Percentiles rank a stretch among this genome's conserved stretches.
Evolutionary conservation across 208 protist genomes (phyloP).

Genomic region (Trypanosoma brucei): DNA sequence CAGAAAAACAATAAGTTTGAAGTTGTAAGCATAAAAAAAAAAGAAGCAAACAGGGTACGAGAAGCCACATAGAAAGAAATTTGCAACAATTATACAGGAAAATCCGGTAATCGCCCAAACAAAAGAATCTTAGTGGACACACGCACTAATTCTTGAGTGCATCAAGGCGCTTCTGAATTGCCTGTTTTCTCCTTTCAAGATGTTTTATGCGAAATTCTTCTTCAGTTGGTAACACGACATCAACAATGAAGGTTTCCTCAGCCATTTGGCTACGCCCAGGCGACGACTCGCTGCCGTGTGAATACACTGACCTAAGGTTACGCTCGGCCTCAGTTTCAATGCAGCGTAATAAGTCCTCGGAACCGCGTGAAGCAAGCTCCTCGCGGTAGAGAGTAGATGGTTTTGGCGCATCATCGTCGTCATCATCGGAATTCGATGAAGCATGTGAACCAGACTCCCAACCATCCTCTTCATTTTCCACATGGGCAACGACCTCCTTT

Average conservation of each 20-base stretch:
- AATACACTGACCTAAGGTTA: conserved; percentile 2
- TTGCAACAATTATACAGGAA: no score
- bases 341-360: conserved; percentile 27
- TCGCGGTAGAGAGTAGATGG: conserved; percentile 13
- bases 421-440: conserved; percentile 13
- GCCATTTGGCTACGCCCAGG: conserved; percentile 6
- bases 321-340: conserved; percentile 24
- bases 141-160: conserved; percentile 27
- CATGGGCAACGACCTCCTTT: not conserved
- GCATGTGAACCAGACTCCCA: conserved; percentile 1
- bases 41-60: no score
- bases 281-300: not conserved
- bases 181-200: conserved; percentile 22
- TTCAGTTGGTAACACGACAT: conserved; percentile 45
- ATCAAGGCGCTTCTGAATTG: conserved; percentile 35
- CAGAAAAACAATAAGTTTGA: no score
- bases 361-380: conserved; percentile 22
- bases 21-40: no score
- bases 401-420: conserved; percentile 4
- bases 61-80: no score
- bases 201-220: conserved; percentile 25
- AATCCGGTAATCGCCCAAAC: no score
- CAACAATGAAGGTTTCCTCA: conserved; percentile 16
- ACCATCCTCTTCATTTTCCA: conserved; percentile 2
- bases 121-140: not conserved